phyloP scores from a whole-genome alignment of 2,329 filamentous ascomycete genomes.

The Pestalotiopsis sp. region DNA sequence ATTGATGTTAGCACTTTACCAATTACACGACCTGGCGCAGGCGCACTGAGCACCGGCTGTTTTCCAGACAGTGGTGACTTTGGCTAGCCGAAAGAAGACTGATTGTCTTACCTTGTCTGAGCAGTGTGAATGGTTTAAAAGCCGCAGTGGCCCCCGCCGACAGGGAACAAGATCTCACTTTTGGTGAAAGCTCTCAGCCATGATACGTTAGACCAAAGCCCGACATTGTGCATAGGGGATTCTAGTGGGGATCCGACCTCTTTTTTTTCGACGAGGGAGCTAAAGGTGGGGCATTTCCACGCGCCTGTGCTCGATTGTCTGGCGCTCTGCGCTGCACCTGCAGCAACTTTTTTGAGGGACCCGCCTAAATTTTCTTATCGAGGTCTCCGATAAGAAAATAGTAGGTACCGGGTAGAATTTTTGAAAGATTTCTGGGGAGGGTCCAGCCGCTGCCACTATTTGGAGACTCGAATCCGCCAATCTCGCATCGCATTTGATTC shows the following conservation, averaged over 20 bases:
- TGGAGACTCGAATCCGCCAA: neutral
- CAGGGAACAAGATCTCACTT: too few relatives aligned
- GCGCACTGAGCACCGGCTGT: neutral
- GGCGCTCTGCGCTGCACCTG: neutral
- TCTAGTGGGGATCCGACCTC: neutral
- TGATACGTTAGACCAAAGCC: too few relatives aligned
- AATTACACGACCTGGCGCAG: conserved; percentile 3
- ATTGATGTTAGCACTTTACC: conserved; percentile 10
- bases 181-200: too few relatives aligned
- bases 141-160: too few relatives aligned
- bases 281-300: too few relatives aligned
- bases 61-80: too few relatives aligned
- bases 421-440: conserved; percentile 14
- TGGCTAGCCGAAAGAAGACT: too few relatives aligned
- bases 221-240: too few relatives aligned
- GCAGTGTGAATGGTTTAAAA: too few relatives aligned
- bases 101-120: too few relatives aligned
- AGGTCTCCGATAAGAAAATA: neutral
- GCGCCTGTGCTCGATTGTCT: too few relatives aligned
- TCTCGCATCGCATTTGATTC: neutral
- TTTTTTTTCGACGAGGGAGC: neutral
- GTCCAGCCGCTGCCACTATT: neutral
- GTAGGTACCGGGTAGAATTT: conserved; percentile 11
- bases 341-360: neutral
- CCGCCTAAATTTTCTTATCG: conserved; percentile 6